phyloP scores from a whole-genome alignment of 768 basidiomycete genomes.

The Zangia roseola region DNA sequence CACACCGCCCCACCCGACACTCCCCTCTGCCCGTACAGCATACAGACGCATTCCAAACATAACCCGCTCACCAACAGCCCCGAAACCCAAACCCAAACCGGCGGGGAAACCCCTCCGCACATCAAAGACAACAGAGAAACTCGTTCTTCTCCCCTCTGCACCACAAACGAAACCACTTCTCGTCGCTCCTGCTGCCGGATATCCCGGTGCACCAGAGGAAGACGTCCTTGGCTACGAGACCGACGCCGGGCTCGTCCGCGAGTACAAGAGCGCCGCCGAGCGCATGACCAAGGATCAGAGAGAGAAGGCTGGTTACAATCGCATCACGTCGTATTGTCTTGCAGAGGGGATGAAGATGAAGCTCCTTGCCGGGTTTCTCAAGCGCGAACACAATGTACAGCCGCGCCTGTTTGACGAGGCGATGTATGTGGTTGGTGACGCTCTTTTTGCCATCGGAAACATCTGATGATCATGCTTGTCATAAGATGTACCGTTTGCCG shows the following conservation, averaged over 20 bases:
- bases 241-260: slow-evolving; percentile 58
- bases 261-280: slow-evolving; percentile 84
- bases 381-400: slow-evolving; percentile 88
- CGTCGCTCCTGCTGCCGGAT: slow-evolving; percentile 14
- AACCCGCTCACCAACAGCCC: slow-evolving; percentile 10
- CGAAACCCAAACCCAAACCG: slow-evolving; percentile 21
- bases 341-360: slow-evolving; percentile 87
- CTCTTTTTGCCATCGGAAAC: neutral
- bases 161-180: slow-evolving; percentile 79
- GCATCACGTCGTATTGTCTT: slow-evolving; percentile 88
- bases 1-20: slow-evolving; percentile 22
- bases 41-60: slow-evolving; percentile 21
- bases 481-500: slow-evolving; percentile 87
- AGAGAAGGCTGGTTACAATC: slow-evolving; percentile 73
- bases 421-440: slow-evolving; percentile 74
- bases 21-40: slow-evolving; percentile 21
- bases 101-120: slow-evolving; percentile 64
- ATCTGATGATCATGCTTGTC: neutral
- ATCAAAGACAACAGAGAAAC: slow-evolving; percentile 88
- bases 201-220: slow-evolving; percentile 36
- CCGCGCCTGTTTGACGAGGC: slow-evolving; percentile 92
- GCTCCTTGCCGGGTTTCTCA: slow-evolving; percentile 78
- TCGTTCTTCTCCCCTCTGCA: slow-evolving; percentile 86
- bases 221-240: slow-evolving; percentile 62
- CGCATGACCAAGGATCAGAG: slow-evolving; percentile 86